Base-by-base conservation (phyloP, 2,329 filamentous ascomycete species). In the Xylaria sp. region DNA sequence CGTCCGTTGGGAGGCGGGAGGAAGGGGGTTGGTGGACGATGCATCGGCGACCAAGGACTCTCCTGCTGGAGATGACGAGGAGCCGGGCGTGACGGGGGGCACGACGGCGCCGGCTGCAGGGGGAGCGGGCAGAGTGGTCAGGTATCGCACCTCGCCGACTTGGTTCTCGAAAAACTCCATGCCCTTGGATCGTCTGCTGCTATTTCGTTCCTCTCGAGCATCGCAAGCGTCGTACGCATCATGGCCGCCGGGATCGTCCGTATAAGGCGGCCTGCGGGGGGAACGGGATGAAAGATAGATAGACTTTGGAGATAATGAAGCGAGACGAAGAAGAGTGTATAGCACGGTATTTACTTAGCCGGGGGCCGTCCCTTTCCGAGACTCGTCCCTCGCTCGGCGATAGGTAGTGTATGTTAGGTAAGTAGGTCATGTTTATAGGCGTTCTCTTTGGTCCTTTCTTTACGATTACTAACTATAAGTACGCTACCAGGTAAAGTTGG, bases 81-180 rank as follows among this genome's bases (percentile, higher is more conserved):
- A 28, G 28, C 46, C 57, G 13, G 61, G 61, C 2, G 71, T 57
- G 6, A 73, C 69, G 40, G 67, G 68, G n/a, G 73, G 72, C 53
- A 63, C 63, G 17, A 66, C 59, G 33, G 48, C 57, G 59, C 67
- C 63, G 5, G 72, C 59, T 5, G 62, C 49, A 38, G 74, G 59
- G n/a, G 74, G 68, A 36, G 73, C 74, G 65, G 73, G 71, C 31
- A 78, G 69, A 59, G 68, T 74, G 59, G 76, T 77, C 66, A 79
- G 71, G 71, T 77, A 78, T 70, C 76, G 74, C 71, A 79, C 75
- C 74, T 79, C 78, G 72, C 76, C 76, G 38, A 79, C 77, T 71
- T 79, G 78, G 62, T 73, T 79, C 69, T 79, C 77, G 72, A 79
- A 77, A 70, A 77, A 77, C 67, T 78, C 76, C 76, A 78, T 78